Base-by-base conservation (phyloP, 805 yeast species). In the Hanseniaspora singularis region DNA sequence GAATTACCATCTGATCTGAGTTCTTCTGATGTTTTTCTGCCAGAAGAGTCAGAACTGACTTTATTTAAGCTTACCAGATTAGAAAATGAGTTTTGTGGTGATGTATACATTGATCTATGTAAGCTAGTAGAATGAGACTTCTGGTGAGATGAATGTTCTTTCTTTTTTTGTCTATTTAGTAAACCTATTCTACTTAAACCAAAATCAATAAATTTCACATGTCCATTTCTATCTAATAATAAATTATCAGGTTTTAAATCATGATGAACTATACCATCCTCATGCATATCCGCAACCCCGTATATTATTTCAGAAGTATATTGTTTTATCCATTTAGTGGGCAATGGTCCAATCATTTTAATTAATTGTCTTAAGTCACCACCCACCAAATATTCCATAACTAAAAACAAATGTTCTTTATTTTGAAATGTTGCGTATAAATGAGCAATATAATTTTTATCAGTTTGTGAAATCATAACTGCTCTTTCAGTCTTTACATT, bases 381-480 rank as follows among this genome's bases (percentile, higher is more conserved):
- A 36, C 98, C 98, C 54, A 82, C 85, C 33, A 92, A 66, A 57
- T 86, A 92, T 60, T 92, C 98, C 97, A 94, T 89, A 2, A 92
- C 99, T 54, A 92, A 68, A 57, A 84, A 92, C 15, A 92, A 66
- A 58, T 81, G 87, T 51, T 86, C 94, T 41, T 76, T 74, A 51
- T 85, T 84, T 64, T 92, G 98, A 61, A 92, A 92, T 28, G 94
- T 81, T 43, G 82, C 83, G 56, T 78, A 83, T 26, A 92, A 67
- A 57, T 81, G 87, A 1, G 95, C 97, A 50, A 92, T 96, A 59
- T 81, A 86, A 0, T 95, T 94, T 32, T 89, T 81, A 52, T 87
- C 89, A 2, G 94, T 76, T 58, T 92, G 97, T 2, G 94, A 79
- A 94, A 92, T 92, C 87, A 92, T 80, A n/a, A 89, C 89, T 0